phyloP scores from a whole-genome alignment of 1,284 basidiomycete genomes.

The Meripilus lineatus region DNA sequence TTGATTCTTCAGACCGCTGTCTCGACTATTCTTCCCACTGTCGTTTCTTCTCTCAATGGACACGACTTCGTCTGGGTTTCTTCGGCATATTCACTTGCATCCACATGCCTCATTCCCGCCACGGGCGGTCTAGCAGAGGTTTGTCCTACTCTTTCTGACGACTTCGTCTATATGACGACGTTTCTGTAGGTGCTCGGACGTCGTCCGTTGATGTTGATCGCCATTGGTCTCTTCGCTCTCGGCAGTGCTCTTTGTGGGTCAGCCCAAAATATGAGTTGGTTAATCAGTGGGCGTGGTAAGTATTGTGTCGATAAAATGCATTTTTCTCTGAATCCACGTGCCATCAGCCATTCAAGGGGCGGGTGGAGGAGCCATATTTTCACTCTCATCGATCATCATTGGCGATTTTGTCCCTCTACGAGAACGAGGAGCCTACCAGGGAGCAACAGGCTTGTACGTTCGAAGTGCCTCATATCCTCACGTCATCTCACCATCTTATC shows the following conservation, averaged over 20 bases:
- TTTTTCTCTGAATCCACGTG: not conserved
- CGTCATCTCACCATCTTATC: constrained; percentile 15
- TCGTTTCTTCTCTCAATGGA: constrained; percentile 28
- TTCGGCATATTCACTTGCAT: constrained; percentile 31
- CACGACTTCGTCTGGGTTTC: constrained; percentile 33
- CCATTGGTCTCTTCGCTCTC: constrained; percentile 36
- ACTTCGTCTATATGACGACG: not conserved
- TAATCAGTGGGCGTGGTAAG: constrained; percentile 37
- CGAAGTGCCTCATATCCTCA: not conserved
- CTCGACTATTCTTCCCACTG: constrained; percentile 32
- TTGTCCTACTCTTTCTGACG: not conserved
- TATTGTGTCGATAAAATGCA: constrained; percentile 1
- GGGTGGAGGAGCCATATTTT: constrained; percentile 41
- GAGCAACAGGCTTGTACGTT: constrained; percentile 25
- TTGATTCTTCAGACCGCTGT: constrained; percentile 23
- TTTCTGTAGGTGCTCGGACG: constrained; percentile 32
- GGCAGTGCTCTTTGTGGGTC: constrained; percentile 41
- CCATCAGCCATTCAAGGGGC: constrained; percentile 41
- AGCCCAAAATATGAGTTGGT: constrained; percentile 34
- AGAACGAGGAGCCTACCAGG: constrained; percentile 33
- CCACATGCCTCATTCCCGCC: constrained; percentile 32
- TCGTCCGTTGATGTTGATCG: constrained; percentile 30
- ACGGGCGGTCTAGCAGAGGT: constrained; percentile 28
- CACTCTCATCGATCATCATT: constrained; percentile 36
- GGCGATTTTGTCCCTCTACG: constrained; percentile 41